Base-by-base conservation (phyloP, 139 green algal species). In the Chlamydomonas schloesseri region DNA sequence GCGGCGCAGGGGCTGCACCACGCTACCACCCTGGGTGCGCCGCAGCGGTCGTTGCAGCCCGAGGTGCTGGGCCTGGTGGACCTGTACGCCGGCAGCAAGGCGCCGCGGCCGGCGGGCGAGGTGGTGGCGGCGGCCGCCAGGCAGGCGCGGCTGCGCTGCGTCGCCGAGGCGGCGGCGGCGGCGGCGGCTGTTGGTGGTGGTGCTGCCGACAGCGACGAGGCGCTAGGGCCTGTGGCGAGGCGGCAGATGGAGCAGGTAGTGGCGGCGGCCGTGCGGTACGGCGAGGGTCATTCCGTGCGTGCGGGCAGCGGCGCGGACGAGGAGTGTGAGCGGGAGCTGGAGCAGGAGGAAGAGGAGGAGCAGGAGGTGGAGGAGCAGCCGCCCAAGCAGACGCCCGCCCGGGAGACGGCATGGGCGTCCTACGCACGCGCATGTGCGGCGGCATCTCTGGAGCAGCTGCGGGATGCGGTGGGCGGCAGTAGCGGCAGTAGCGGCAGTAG, bases 291-390 rank as follows among this genome's bases (percentile, higher is more conserved):
- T 29, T 28, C 17, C 4, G 50, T 81, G 1, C 18, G 11, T 3
- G 73, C 73, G 1, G 50, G 73, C 71, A 23, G 42, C 42, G 71
- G 18, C 0, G 28, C 18, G 28, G 83, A 89, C 57, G 86, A 93
- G 76, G 88, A 93, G 86, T 90, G 83, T 68, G 91, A 94, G 83
- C 34, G 88, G 33, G 89, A 92, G 90, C 67, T 89, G 72, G 71
- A 91, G 83, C 69, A 71, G 23, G 87, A 95, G 75, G 89, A 93
- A 78, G 87, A 93, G 81, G 67, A 92, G 73, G 89, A 94, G 86
- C 20, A 92, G 85, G 87, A 93, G 81, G 31, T 70, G 26, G 85
- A 93, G 86, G 17, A 73, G 73, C 70, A 93, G 86, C 68, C 88
- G 53, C 20, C 71, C 2, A 37, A 58, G 1, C 75, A 86, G 28